Conservation (phyloP, 495 filamentous ascomycete species). For the Acidiella bohemica region DNA sequence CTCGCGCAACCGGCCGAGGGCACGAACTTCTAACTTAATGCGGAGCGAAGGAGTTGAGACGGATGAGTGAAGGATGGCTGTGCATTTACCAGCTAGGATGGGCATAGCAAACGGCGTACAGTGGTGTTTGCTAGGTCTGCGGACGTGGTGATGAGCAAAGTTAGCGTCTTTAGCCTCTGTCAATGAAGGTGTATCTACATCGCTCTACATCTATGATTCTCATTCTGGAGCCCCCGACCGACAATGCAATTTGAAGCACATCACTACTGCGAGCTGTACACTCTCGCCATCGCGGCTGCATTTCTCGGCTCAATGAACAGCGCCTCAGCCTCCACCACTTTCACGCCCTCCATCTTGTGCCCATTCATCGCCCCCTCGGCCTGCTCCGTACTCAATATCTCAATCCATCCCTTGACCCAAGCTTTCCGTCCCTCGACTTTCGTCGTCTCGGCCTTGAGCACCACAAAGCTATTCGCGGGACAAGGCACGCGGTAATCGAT, state of each 20-base stretch:
- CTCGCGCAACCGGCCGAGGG: conserved; percentile 87
- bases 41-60: not conserved
- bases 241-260: too few relatives aligned
- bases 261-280: conserved; percentile 8
- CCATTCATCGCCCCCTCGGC: conserved; percentile 13
- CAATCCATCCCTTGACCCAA: conserved; percentile 86
- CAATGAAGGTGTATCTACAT: not conserved
- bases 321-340: conserved; percentile 66
- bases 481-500: conserved; percentile 78
- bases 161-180: too few relatives aligned
- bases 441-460: conserved; percentile 64
- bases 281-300: conserved; percentile 44
- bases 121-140: too few relatives aligned
- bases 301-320: conserved; percentile 83
- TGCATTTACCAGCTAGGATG: conserved; percentile 11
- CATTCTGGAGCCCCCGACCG: too few relatives aligned
- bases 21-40: conserved; percentile 32
- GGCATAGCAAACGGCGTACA: too few relatives aligned
- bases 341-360: conserved; percentile 22
- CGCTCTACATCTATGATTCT: not conserved
- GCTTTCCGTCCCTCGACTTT: conserved; percentile 92
- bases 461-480: conserved; percentile 60
- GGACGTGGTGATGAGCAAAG: too few relatives aligned
- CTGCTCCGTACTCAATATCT: conserved; percentile 63
- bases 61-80: too few relatives aligned